A percentile compares a stretch with the other conserved stretches of the same genome.
phyloP scores from a whole-genome alignment of 768 basidiomycete species.

The Naganishia onofrii region DNA sequence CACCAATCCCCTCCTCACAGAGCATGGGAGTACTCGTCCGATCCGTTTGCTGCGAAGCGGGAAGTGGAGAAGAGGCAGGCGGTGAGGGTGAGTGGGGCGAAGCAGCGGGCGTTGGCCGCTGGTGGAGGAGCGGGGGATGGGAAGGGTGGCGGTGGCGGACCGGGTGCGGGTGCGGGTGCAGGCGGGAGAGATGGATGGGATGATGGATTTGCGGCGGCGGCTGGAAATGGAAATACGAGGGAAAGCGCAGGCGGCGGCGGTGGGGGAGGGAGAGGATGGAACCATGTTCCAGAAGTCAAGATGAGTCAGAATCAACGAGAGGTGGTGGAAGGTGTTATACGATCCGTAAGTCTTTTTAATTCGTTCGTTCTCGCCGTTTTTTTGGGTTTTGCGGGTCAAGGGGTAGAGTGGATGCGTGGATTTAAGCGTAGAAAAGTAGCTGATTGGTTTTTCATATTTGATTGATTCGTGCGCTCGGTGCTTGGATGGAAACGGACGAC shows the following conservation, averaged over 20 bases:
- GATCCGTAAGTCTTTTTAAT: constrained; percentile 60
- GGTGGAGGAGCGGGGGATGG: no score
- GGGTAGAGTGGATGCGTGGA: no score
- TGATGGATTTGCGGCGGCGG: background rate
- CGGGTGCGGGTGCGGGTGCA: constrained; percentile 49
- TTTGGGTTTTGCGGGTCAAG: no score
- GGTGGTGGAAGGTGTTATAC: constrained; percentile 74
- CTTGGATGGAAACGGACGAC: no score
- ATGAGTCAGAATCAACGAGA: constrained; percentile 77
- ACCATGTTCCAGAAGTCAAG: constrained; percentile 64
- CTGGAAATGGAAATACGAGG: background rate
- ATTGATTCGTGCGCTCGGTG: no score
- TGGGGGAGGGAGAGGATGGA: constrained; percentile 44
- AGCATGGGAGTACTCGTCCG: constrained; percentile 81
- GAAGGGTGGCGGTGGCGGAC: no score
- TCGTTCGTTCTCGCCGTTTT: background rate
- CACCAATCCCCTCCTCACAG: constrained; percentile 66
- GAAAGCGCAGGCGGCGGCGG: constrained; percentile 44
- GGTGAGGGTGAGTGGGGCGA: no score
- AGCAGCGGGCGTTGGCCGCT: constrained; percentile 46
- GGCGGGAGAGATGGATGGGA: constrained; percentile 47
- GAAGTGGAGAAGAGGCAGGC: constrained; percentile 67
- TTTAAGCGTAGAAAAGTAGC: no score
- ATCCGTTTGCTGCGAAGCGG: constrained; percentile 75
- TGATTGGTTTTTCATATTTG: no score